phyloP scores from a whole-genome alignment of 352 stramenopile species.

The Pythium brachiatum region DNA sequence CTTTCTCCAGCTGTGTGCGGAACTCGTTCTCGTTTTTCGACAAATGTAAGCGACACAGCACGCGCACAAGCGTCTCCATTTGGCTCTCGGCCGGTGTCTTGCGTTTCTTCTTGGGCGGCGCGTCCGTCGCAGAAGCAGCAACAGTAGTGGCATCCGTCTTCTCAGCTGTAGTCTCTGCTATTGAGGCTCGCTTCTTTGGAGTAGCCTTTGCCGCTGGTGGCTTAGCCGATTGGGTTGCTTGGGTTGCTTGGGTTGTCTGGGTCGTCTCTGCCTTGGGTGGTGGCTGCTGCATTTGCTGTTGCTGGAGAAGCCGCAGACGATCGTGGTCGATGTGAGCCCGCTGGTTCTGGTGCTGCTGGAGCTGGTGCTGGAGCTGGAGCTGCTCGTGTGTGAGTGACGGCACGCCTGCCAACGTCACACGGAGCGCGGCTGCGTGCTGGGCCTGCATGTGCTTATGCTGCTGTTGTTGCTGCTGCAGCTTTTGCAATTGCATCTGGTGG shows the following conservation, averaged over 20 bases:
- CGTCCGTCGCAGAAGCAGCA: constrained; percentile 8
- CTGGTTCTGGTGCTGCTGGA: constrained; percentile 35
- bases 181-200: constrained; percentile 14
- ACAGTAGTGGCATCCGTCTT: neutral
- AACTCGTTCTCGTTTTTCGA: constrained; percentile 53
- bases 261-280: neutral
- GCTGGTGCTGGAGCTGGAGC: constrained; percentile 25
- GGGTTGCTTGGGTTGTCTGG: constrained; percentile 18
- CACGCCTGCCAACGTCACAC: constrained; percentile 32
- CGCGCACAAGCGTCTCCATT: constrained; percentile 57
- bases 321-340: constrained; percentile 54
- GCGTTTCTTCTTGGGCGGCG: constrained; percentile 34
- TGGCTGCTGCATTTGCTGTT: constrained; percentile 34
- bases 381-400: constrained; percentile 8
- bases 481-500: constrained; percentile 52
- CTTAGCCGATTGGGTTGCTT: constrained; percentile 7
- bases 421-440: constrained; percentile 19
- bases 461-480: constrained; percentile 28
- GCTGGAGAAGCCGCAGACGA: constrained; percentile 36
- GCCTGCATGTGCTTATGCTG: constrained; percentile 23
- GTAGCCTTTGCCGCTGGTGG: constrained; percentile 4
- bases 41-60: constrained; percentile 46
- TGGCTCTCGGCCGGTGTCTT: constrained; percentile 45
- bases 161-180: neutral
- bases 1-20: constrained; percentile 48